Evolutionary conservation across 306 rosid species (phyloP), one percentile per base, ranked within the genome.

Genomic region (Rubus parviflorus): DNA sequence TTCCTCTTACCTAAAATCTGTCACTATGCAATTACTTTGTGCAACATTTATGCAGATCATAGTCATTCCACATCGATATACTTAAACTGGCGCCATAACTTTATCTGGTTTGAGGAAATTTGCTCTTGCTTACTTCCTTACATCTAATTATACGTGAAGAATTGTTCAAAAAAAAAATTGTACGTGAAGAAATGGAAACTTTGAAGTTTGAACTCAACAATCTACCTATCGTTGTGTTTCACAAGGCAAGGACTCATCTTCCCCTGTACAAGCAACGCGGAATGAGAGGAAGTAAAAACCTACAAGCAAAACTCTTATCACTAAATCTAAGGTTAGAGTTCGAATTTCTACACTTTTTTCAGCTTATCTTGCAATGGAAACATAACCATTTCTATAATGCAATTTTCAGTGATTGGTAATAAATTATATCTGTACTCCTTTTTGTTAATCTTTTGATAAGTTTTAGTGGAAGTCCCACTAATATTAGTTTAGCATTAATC

Each of bases 381-480:
- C 35, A 30, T 30, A 30, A 30, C 35, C 35, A 30, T 30, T 30
- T 30, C 35, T 30, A 30, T 30, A 30, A 30, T 30, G 35, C 35
- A 30, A 30, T 30, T 30, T 30, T 30, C 35, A 30, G 35, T 30
- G 35, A 30, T 30, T 30, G 35, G 2, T 30, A 30, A 30, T 30
- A 30, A 30, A 30, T 30, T 30, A 30, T 30, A 30, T 30, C 2
- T 30, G 35, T 30, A 30, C 35, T 30, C 35, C 30, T 30, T 30
- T 30, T 30, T 30, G 35, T 42, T 42, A 42, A 5, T 42, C 46
- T 42, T 42, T 42, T 42, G 5, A 13, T 49, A 13, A 35, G 57
- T 7, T 37, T 10, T 63, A 79, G 87, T 76, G 89, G 90, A 75
- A 76, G 69, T 80, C 56, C 60, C 89, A 82, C 84, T 77, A 7